These are phyloP conservation scores for Xylaria sp. DNA, from an alignment of 2,329 filamentous ascomycete genomes.

Conservation along the genomic window DNA sequence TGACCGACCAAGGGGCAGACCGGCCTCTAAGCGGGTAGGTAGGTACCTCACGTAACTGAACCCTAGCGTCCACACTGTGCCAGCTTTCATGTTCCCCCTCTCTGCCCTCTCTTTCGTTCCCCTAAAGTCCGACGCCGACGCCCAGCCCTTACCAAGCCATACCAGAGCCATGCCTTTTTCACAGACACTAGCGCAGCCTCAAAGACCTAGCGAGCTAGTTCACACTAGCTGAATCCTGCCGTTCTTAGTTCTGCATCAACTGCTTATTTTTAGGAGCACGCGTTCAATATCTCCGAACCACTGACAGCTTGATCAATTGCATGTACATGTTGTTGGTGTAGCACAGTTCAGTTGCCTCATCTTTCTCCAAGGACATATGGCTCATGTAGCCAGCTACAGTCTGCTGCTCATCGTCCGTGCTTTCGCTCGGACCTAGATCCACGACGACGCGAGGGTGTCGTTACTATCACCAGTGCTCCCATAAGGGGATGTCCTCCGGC, in stretches of 20 bases:
- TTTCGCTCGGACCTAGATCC: too few relatives aligned
- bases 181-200: conserved; percentile 6
- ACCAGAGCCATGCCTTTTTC: neutral
- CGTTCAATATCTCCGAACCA: neutral
- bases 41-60: too few relatives aligned
- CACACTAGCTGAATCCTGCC: neutral
- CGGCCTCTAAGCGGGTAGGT: neutral
- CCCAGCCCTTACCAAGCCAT: neutral
- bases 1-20: neutral
- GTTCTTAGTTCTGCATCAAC: too few relatives aligned
- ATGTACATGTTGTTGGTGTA: too few relatives aligned
- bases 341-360: too few relatives aligned
- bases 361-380: too few relatives aligned
- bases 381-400: too few relatives aligned
- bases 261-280: conserved; percentile 20
- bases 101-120: too few relatives aligned
- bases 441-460: neutral
- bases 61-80: conserved; percentile 1
- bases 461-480: neutral
- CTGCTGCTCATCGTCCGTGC: too few relatives aligned
- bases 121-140: neutral
- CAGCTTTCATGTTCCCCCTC: neutral
- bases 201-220: neutral
- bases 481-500: too few relatives aligned
- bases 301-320: neutral